A percentile compares a stretch with the other conserved stretches of the same genome.
Evolutionary conservation across 768 basidiomycete species (phyloP).

Genomic region (Boletus vinaceobasis): DNA sequence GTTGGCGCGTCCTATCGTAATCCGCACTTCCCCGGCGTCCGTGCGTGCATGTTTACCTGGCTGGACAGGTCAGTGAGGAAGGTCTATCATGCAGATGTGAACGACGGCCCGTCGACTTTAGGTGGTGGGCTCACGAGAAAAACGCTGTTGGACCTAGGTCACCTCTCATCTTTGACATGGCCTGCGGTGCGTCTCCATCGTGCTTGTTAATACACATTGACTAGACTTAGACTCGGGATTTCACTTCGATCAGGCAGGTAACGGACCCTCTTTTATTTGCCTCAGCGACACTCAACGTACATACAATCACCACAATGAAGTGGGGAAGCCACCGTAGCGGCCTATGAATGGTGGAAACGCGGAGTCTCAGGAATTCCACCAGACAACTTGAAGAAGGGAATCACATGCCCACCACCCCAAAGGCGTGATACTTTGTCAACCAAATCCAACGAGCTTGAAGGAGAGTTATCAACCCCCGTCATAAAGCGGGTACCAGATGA

Average conservation of each 20-base stretch:
- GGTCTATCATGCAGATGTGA: background rate
- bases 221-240: background rate
- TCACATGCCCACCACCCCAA: background rate
- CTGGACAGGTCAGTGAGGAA: slow-evolving; percentile 41
- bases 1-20: slow-evolving; percentile 70
- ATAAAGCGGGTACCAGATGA: slow-evolving; percentile 13
- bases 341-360: slow-evolving; percentile 58
- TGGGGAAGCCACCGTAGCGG: slow-evolving; percentile 60
- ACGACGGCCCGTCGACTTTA: slow-evolving; percentile 13
- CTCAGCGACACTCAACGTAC: slow-evolving; percentile 23
- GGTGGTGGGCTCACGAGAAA: slow-evolving; percentile 26
- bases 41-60: slow-evolving; percentile 52
- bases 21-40: slow-evolving; percentile 67
- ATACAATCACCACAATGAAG: slow-evolving; percentile 30
- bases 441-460: background rate
- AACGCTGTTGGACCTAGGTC: slow-evolving; percentile 3
- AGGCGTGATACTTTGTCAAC: background rate
- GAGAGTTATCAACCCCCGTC: background rate
- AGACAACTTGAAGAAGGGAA: slow-evolving; percentile 2
- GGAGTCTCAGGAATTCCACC: slow-evolving; percentile 27
- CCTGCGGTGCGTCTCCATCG: slow-evolving; percentile 22
- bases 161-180: slow-evolving; percentile 29
- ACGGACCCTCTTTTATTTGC: background rate
- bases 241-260: slow-evolving; percentile 22
- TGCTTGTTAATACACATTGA: too few relatives aligned